Conservation (phyloP, 2,329 filamentous ascomycete genomes). For the Ilyonectria destructans region DNA sequence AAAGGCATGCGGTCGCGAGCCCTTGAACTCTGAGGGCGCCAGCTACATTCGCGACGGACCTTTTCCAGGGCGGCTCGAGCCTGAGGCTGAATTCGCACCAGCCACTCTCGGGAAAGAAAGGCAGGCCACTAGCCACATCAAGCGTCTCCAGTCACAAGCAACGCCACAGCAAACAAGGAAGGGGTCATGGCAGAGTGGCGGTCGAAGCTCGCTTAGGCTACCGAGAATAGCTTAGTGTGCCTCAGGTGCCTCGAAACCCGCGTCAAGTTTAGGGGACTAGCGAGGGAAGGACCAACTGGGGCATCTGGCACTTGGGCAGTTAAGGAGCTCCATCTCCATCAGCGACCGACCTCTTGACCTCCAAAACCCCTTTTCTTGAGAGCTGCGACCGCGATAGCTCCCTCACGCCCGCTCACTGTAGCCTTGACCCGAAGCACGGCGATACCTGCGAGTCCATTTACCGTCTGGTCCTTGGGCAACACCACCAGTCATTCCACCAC, state of each 20-base stretch:
- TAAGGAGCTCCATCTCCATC: slow-evolving; percentile 45
- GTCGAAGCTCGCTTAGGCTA: slow-evolving; percentile 33
- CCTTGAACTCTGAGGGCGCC: slow-evolving; percentile 24
- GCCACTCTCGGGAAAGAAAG: slow-evolving; percentile 21
- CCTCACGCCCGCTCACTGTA: slow-evolving; percentile 37
- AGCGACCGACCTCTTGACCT: slow-evolving; percentile 38
- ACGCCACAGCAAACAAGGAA: slow-evolving; percentile 30
- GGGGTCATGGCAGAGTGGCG: slow-evolving; percentile 36
- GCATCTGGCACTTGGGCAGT: slow-evolving; percentile 37
- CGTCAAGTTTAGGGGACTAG: slow-evolving; percentile 38
- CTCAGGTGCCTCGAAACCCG: slow-evolving; percentile 46
- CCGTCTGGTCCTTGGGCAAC: slow-evolving; percentile 10
- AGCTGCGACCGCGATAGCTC: slow-evolving; percentile 27
- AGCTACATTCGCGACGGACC: slow-evolving; percentile 16
- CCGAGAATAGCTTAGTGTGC: slow-evolving; percentile 45
- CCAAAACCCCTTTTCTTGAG: slow-evolving; percentile 50
- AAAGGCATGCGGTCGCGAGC: slow-evolving; percentile 31
- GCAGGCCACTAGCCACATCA: slow-evolving; percentile 29
- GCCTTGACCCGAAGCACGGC: slow-evolving; percentile 4
- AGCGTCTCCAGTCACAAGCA: neutral
- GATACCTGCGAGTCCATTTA: slow-evolving; percentile 7
- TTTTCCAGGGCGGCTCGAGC: slow-evolving; percentile 19
- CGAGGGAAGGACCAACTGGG: slow-evolving; percentile 35
- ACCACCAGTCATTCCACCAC: slow-evolving; percentile 4
- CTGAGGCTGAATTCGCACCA: slow-evolving; percentile 39